A percentile compares a stretch with the other conserved stretches of the same genome.
Evolutionary conservation across 1,139 yeast species (phyloP).

Genomic region (Yamadazyma buinensis): DNA sequence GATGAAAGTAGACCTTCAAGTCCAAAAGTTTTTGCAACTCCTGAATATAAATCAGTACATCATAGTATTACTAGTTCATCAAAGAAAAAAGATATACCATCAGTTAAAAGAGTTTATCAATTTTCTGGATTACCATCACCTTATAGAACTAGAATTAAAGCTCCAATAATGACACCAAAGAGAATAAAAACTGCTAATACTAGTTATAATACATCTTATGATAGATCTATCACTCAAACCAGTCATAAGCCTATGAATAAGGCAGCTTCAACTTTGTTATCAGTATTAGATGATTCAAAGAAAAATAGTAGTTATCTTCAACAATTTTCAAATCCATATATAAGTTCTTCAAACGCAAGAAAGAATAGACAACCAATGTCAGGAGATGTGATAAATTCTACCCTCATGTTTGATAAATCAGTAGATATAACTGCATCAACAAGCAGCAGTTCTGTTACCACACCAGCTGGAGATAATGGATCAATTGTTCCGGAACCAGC

Average conservation of each 20-base stretch:
- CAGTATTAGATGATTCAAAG: conserved; percentile 49
- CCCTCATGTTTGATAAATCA: conserved; percentile 33
- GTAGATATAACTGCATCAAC: conserved; percentile 13
- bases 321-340: conserved; percentile 51
- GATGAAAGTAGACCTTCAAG: conserved; percentile 5
- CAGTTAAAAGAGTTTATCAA: conserved; percentile 52
- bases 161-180: conserved; percentile 16
- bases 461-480: conserved; percentile 14
- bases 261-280: conserved; percentile 63
- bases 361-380: conserved; percentile 16
- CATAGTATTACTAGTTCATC: conserved; percentile 20
- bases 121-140: conserved; percentile 67
- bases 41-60: conserved; percentile 40
- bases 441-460: conserved; percentile 12
- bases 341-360: conserved; percentile 12
- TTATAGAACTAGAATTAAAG: conserved; percentile 48
- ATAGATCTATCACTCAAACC: conserved; percentile 5
- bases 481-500: conserved; percentile 10
- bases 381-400: conserved; percentile 36
- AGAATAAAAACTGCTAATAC: conserved; percentile 6
- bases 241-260: conserved; percentile 42
- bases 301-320: conserved; percentile 16
- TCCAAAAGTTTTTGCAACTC: conserved; percentile 25
- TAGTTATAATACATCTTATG: conserved; percentile 2
- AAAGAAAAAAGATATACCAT: conserved; percentile 19